Base-by-base conservation (phyloP, 2,329 filamentous ascomycete genomes). In the Didymella keratinophila region DNA sequence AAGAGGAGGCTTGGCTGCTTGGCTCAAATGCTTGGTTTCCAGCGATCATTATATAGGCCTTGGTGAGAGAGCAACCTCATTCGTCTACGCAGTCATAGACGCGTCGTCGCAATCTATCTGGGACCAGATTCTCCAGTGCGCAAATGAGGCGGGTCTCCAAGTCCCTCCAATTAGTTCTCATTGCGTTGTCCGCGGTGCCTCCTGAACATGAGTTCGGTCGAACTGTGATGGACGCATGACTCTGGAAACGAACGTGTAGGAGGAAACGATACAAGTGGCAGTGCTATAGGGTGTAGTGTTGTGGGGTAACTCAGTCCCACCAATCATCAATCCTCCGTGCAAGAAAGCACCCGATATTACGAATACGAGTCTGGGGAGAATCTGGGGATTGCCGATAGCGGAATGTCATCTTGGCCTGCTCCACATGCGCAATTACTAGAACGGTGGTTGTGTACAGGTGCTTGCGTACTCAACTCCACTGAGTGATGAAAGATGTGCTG, bases 21-120 rank as follows among this genome's bases (percentile, higher is more conserved):
- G 60, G 58, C 57, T 27, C n/a, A 16, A 49, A 56, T 58, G 59
- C 65, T 66, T 66, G 63, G 43, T 52, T 34, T 42, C 20, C 30
- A 36, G 27, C 21, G 46, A 34, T 21, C 20, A n/a, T 47, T 59
- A 60, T 64, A 62, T 63, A 60, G 18, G 27, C 25, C 25, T 48
- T 21, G 12, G 14, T 20, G 11, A 9, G 41, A 9, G n/a, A 36
- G 14, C 42, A 51, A 27, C 43, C 10, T 43, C 36, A 61, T 51
- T 47, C 46, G 49, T 21, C 34, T 46, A 49, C 37, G 21, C 47
- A 20, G 28, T 3, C 44, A 20, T 28, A 18, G 23, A 50, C 46
- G 20, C 28, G 44, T 50, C 27, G 27, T 47, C 28, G 47, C 42
- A 60, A 60, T 60, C 42, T 51, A 55, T 28, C 21, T 54, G 52